These are phyloP conservation scores for Penicillium crustosum DNA, from an alignment of 2,329 filamentous ascomycete genomes.

Conservation along the genomic window DNA sequence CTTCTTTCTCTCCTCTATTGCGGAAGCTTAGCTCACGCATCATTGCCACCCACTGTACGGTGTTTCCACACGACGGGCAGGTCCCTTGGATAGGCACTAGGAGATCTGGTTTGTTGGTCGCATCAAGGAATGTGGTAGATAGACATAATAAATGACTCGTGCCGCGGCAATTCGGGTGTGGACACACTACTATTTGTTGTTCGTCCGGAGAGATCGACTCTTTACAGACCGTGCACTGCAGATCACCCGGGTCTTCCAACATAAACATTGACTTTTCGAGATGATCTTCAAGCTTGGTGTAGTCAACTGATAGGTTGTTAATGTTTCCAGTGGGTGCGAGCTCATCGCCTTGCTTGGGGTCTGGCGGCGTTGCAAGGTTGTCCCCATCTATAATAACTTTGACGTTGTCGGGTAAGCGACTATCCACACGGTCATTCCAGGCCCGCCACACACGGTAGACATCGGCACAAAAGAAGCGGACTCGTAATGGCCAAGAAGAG, in stretches of 20 bases:
- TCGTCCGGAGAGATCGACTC: constrained; percentile 36
- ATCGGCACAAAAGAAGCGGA: constrained; percentile 75
- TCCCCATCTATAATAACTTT: constrained; percentile 56
- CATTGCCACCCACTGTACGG: constrained; percentile 70
- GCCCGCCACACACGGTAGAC: constrained; percentile 67
- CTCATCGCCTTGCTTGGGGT: constrained; percentile 11
- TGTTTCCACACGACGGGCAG: constrained; percentile 68
- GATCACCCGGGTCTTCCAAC: constrained; percentile 38
- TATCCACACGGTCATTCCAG: constrained; percentile 54
- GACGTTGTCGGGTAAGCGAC: constrained; percentile 51
- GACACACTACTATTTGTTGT: constrained; percentile 54
- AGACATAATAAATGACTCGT: constrained; percentile 59
- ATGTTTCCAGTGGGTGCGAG: constrained; percentile 40
- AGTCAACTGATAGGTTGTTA: constrained; percentile 54
- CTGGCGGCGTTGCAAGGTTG: constrained; percentile 9
- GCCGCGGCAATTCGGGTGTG: constrained; percentile 48
- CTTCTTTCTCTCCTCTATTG: constrained; percentile 66
- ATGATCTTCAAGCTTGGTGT: constrained; percentile 50
- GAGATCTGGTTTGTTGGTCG: constrained; percentile 35
- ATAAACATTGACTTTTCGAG: constrained; percentile 53
- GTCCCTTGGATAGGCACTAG: constrained; percentile 67
- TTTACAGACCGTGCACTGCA: constrained; percentile 54
- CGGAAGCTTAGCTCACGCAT: constrained; percentile 80
- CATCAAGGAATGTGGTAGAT: constrained; percentile 51
- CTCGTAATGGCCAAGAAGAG: constrained; percentile 72